These are phyloP conservation scores for Aureobasidium sp. DNA, from an alignment of 2,329 filamentous ascomycete species.

Conservation along the genomic window DNA sequence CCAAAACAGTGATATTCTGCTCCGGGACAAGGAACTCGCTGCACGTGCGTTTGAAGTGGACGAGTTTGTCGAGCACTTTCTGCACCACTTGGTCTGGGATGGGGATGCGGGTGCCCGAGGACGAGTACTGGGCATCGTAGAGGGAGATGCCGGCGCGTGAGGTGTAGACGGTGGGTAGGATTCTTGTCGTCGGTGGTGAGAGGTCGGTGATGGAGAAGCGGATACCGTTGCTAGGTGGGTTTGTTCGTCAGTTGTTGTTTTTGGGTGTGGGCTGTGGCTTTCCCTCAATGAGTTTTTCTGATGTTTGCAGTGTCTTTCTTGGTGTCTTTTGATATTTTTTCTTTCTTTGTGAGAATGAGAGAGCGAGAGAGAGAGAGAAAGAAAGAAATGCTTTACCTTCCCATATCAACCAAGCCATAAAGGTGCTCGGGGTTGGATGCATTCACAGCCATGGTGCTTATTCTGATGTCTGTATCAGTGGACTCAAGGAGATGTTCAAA, in stretches of 20 bases:
- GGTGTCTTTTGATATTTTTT: background rate
- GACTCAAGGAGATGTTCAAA: background rate
- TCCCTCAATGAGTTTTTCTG: too few species aligned
- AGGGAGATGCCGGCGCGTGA: conserved; percentile 74
- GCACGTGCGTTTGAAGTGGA: conserved; percentile 64
- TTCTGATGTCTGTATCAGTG: background rate
- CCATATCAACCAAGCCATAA: conserved; percentile 16
- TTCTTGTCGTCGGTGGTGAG: conserved; percentile 59
- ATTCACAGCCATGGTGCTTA: background rate
- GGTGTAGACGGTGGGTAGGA: conserved; percentile 68
- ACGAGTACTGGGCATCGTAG: conserved; percentile 61
- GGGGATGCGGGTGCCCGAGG: conserved; percentile 35
- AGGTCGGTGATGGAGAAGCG: conserved; percentile 83
- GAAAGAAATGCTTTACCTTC: conserved; percentile 7
- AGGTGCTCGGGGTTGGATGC: conserved; percentile 6
- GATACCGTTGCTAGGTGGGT: conserved; percentile 63
- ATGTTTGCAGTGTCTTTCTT: too few species aligned
- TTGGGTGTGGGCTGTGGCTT: background rate
- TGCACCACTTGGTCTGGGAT: conserved; percentile 53
- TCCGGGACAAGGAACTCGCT: conserved; percentile 57
- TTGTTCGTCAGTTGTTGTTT: background rate
- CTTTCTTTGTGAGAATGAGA: too few species aligned
- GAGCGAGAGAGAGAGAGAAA: background rate
- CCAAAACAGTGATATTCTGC: conserved; percentile 63
- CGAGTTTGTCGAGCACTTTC: conserved; percentile 56